Evolutionary conservation across 2,329 filamentous ascomycete genomes (phyloP).

Genomic region (Penicillium freii): DNA sequence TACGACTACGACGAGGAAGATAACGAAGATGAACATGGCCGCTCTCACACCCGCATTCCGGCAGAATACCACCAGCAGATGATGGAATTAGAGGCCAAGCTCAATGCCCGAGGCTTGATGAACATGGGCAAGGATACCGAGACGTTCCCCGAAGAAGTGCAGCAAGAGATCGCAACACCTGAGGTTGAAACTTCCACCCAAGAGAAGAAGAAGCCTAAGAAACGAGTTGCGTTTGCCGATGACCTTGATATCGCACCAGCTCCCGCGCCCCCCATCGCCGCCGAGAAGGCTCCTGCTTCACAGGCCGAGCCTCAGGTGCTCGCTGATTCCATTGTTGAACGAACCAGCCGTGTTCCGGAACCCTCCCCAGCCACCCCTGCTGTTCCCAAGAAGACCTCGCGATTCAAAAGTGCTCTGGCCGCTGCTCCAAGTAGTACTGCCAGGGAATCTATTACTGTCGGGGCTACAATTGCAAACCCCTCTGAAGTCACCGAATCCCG

Average conservation of each 20-base stretch:
- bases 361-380: slow-evolving; percentile 12
- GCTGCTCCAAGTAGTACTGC: slow-evolving; percentile 9
- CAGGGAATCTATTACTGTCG: slow-evolving; percentile 3
- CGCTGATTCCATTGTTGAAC: slow-evolving; percentile 47
- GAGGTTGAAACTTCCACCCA: slow-evolving; percentile 15
- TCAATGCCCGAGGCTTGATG: slow-evolving; percentile 59
- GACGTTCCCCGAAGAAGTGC: slow-evolving; percentile 35
- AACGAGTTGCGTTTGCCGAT: slow-evolving; percentile 78
- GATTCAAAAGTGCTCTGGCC: slow-evolving; percentile 43
- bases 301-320: slow-evolving; percentile 35
- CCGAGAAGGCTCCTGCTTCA: slow-evolving; percentile 31
- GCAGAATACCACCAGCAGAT: slow-evolving; percentile 78
- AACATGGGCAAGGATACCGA: slow-evolving; percentile 54
- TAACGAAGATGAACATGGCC: slow-evolving; percentile 73
- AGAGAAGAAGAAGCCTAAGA: slow-evolving; percentile 45
- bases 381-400: slow-evolving; percentile 43
- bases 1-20: slow-evolving; percentile 55
- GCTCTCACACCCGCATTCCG: slow-evolving; percentile 64
- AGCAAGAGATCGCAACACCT: slow-evolving; percentile 31
- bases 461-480: slow-evolving; percentile 16
- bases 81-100: slow-evolving; percentile 76
- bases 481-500: slow-evolving; percentile 20
- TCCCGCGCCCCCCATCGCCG: slow-evolving; percentile 30
- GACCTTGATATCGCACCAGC: slow-evolving; percentile 66
- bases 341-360: slow-evolving; percentile 28